Conservation (phyloP, 2,329 filamentous ascomycete genomes). For the Zasmidium citrigriseum region DNA sequence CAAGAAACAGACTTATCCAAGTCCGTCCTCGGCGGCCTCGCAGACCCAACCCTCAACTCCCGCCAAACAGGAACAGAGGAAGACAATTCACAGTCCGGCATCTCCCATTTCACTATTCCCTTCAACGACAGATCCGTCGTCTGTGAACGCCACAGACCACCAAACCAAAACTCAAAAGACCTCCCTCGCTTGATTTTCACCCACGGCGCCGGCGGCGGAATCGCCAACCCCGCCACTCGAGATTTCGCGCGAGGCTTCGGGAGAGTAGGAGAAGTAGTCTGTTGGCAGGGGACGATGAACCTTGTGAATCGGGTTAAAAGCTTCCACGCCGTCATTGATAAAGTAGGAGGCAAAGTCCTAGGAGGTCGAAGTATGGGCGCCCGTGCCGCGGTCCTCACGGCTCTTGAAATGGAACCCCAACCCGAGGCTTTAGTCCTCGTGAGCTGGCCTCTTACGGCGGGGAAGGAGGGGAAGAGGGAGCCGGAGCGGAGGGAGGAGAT, state of each 20-base stretch:
- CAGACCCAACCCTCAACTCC: background rate
- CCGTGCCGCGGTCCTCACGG: constrained; percentile 43
- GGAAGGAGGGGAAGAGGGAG: constrained; percentile 27
- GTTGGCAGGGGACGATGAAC: constrained; percentile 46
- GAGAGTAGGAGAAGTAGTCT: constrained; percentile 25
- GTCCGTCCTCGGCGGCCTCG: background rate
- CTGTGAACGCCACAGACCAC: constrained; percentile 16
- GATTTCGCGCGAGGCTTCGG: constrained; percentile 44
- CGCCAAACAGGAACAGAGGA: background rate
- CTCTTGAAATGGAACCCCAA: constrained; percentile 23
- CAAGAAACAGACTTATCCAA: background rate
- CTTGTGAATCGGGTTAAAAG: constrained; percentile 39
- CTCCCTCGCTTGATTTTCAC: constrained; percentile 42
- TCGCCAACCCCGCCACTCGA: constrained; percentile 39
- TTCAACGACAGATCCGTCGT: constrained; percentile 22
- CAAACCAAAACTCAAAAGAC: background rate
- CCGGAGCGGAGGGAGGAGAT: constrained; percentile 40
- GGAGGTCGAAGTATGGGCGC: constrained; percentile 49
- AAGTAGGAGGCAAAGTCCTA: constrained; percentile 23
- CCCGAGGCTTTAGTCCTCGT: constrained; percentile 38
- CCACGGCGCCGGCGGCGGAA: constrained; percentile 47
- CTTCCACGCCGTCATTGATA: constrained; percentile 39
- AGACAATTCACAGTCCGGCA: background rate
- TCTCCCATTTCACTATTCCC: constrained; percentile 16
- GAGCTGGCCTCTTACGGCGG: constrained; percentile 43